These are phyloP conservation scores for Phanerochaete sordida DNA, from an alignment of 768 basidiomycete species.

Conservation along the genomic window DNA sequence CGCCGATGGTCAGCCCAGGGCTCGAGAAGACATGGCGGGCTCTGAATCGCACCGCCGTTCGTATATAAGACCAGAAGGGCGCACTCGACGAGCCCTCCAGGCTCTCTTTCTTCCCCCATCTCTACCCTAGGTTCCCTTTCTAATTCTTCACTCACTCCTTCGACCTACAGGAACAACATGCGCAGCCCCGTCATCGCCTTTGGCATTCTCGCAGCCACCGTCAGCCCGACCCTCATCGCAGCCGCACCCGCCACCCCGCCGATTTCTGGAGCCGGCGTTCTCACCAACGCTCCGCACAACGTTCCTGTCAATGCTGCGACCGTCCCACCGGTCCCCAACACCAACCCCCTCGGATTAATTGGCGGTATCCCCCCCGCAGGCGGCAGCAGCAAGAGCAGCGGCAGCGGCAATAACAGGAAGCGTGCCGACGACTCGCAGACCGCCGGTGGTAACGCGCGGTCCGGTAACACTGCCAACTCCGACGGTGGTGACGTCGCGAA, in stretches of 20 bases:
- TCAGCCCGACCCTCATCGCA: slow-evolving; percentile 26
- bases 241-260: slow-evolving; percentile 19
- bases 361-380: not conserved
- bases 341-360: not conserved
- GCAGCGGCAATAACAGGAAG: slow-evolving; percentile 6
- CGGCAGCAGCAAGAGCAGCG: not conserved
- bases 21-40: slow-evolving; percentile 24
- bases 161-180: slow-evolving; percentile 19
- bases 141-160: slow-evolving; percentile 20
- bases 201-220: slow-evolving; percentile 25
- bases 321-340: not conserved
- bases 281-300: slow-evolving; percentile 1
- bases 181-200: slow-evolving; percentile 30
- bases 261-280: slow-evolving; percentile 12
- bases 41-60: slow-evolving; percentile 11
- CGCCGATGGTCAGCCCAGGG: slow-evolving; percentile 8
- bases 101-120: slow-evolving; percentile 16
- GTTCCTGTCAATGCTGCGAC: not conserved
- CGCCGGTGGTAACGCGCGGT: slow-evolving; percentile 25
- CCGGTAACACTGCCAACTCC: slow-evolving; percentile 19
- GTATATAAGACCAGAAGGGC: slow-evolving; percentile 18
- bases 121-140: slow-evolving; percentile 22
- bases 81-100: not conserved
- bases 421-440: slow-evolving; percentile 19
- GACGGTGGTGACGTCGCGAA: slow-evolving; percentile 20